Conservation (phyloP, 2,329 filamentous ascomycete species). For the Tolypocladium endophyticum region DNA sequence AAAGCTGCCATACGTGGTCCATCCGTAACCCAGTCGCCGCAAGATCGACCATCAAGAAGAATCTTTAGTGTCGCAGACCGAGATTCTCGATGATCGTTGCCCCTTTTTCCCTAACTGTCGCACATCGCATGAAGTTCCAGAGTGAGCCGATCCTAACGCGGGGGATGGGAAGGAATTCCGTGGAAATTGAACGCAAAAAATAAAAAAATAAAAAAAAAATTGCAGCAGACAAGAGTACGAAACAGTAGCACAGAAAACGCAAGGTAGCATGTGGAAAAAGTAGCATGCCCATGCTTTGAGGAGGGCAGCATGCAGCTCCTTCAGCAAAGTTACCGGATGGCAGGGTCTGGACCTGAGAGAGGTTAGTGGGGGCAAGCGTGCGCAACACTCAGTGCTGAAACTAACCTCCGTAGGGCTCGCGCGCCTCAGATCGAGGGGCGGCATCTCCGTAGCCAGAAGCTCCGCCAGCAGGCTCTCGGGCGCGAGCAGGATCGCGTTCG, state of each 20-base stretch:
- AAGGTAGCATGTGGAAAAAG: conserved; percentile 9
- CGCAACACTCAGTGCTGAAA: conserved; percentile 8
- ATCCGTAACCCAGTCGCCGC: conserved; percentile 25
- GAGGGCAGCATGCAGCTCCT: conserved; percentile 2
- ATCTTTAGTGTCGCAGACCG: conserved; percentile 20
- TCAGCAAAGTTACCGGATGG: conserved; percentile 9
- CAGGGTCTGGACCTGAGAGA: conserved; percentile 18
- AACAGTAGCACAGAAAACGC: conserved; percentile 16
- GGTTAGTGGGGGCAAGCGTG: conserved; percentile 15
- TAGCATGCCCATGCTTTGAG: conserved; percentile 1
- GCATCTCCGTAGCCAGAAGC: conserved; percentile 29
- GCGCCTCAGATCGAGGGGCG: conserved; percentile 30
- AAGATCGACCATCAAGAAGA: conserved; percentile 25
- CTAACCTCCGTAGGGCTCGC: conserved; percentile 34
- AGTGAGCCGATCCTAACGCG: conserved; percentile 20
- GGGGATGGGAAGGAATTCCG: conserved; percentile 8
- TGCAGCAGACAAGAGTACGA: conserved; percentile 14
- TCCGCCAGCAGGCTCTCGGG: conserved; percentile 26
- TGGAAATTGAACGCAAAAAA: conserved; percentile 15
- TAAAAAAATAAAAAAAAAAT: background rate
- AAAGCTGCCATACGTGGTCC: conserved; percentile 27
- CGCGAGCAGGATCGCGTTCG: conserved; percentile 28
- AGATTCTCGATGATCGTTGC: conserved; percentile 21
- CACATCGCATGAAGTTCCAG: conserved; percentile 25
- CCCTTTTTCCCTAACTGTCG: conserved; percentile 24